Evolutionary conservation across 169 alveolate species (phyloP).

Genomic region (Blepharisma undulans): DNA sequence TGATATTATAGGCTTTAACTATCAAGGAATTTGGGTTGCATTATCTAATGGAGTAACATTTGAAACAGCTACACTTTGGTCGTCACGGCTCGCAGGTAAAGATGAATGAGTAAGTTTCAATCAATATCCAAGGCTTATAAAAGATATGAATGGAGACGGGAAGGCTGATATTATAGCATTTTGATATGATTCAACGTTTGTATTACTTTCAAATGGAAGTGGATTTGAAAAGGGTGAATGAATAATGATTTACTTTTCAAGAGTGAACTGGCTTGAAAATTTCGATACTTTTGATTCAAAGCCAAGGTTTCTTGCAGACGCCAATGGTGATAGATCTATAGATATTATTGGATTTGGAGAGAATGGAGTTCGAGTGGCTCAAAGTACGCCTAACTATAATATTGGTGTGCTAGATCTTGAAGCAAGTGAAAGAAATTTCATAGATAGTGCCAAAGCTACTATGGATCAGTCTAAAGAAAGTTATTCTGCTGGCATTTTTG

Average conservation of each 20-base stretch:
- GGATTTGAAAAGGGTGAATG: neutral
- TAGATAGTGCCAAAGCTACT: neutral
- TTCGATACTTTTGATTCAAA: neutral
- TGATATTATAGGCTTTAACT: neutral
- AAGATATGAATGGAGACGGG: neutral
- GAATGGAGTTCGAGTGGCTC: neutral
- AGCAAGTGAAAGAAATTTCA: neutral
- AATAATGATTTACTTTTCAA: neutral
- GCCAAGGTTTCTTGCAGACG: neutral
- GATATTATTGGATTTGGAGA: neutral
- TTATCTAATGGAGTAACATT: neutral
- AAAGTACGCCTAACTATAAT: neutral
- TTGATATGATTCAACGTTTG: neutral
- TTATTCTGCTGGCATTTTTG: neutral
- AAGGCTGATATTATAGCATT: neutral
- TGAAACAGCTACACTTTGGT: neutral
- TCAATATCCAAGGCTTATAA: neutral
- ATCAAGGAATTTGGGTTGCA: neutral
- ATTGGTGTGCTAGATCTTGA: neutral
- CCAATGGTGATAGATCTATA: neutral
- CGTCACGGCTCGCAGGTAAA: neutral
- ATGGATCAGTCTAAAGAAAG: neutral
- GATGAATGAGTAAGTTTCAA: neutral
- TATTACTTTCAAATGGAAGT: neutral
- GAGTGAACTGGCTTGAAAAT: neutral